Evolutionary conservation across 2,329 filamentous ascomycete genomes (phyloP).

Genomic region (Microcyclospora pomicola): DNA sequence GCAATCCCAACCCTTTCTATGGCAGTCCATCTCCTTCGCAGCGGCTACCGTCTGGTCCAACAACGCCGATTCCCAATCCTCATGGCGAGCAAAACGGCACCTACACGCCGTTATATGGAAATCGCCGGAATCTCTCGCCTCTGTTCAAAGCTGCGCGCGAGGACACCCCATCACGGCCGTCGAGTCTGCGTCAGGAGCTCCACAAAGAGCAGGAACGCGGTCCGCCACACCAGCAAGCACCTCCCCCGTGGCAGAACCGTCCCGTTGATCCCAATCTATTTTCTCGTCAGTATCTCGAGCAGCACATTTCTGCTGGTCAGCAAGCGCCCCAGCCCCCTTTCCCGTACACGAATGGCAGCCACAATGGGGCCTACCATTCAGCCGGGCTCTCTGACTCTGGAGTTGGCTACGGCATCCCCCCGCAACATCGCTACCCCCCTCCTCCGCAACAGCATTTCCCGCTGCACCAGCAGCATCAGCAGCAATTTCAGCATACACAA

Average conservation of each 20-base stretch:
- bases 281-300: conserved; percentile 20
- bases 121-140: conserved; percentile 32
- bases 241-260: conserved; percentile 4
- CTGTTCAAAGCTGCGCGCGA: conserved; percentile 34
- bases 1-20: conserved; percentile 7
- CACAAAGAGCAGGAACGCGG: conserved; percentile 3
- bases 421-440: conserved; percentile 1
- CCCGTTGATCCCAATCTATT: conserved; percentile 13
- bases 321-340: conserved; percentile 6
- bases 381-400: conserved; percentile 1
- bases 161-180: conserved; percentile 29
- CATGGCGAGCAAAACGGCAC: conserved; percentile 13
- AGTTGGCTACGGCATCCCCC: neutral
- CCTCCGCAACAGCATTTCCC: conserved; percentile 2
- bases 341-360: conserved; percentile 3
- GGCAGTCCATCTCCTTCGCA: conserved; percentile 28
- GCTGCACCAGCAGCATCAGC: conserved; percentile 4
- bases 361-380: conserved; percentile 3
- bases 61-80: conserved; percentile 12
- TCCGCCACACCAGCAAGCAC: no score
- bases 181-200: conserved; percentile 31
- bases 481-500: conserved; percentile 21
- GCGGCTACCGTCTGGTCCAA: conserved; percentile 17
- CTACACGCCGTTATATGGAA: conserved; percentile 28
- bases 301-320: conserved; percentile 15